Percentiles rank a stretch among this genome's conserved stretches.
phyloP scores from a whole-genome alignment of 306 rosid genomes.

The Potentilla sterilis region DNA sequence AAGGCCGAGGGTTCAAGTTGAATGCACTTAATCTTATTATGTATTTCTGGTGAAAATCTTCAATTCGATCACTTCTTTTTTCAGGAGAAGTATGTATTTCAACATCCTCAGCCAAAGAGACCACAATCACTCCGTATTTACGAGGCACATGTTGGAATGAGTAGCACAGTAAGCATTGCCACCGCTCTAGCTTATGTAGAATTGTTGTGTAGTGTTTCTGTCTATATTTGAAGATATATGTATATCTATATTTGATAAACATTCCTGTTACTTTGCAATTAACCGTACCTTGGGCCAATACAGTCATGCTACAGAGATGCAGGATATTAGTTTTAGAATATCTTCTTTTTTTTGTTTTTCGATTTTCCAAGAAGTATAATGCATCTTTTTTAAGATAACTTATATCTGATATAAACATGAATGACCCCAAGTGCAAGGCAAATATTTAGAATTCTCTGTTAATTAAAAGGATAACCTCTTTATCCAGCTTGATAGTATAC shows the following conservation, averaged over 20 bases:
- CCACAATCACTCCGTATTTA: conserved; percentile 94
- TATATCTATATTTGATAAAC: background rate
- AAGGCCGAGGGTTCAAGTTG: conserved; percentile 6
- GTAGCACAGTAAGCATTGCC: conserved; percentile 74
- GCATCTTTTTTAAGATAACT: background rate
- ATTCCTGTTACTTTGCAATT: background rate
- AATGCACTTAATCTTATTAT: background rate
- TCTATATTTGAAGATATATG: background rate
- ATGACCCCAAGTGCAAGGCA: background rate
- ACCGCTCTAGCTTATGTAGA: conserved; percentile 29
- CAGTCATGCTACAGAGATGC: background rate
- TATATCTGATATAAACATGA: background rate
- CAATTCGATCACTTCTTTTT: conserved; percentile 22
- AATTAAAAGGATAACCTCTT: background rate
- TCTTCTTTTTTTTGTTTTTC: background rate
- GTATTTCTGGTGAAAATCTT: conserved; percentile 17
- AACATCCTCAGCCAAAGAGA: conserved; percentile 83
- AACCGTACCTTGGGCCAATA: conserved; percentile 3
- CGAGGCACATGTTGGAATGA: conserved; percentile 96
- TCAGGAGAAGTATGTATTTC: conserved; percentile 78
- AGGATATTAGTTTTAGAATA: background rate
- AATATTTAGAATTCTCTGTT: background rate
- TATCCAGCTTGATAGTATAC: background rate
- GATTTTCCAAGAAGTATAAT: background rate
- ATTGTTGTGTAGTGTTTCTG: conserved; percentile 19